Percentiles rank a stretch among this genome's conserved stretches.
Evolutionary conservation across 2,329 filamentous ascomycete genomes (phyloP).

Genomic region (Beauveria sp.): DNA sequence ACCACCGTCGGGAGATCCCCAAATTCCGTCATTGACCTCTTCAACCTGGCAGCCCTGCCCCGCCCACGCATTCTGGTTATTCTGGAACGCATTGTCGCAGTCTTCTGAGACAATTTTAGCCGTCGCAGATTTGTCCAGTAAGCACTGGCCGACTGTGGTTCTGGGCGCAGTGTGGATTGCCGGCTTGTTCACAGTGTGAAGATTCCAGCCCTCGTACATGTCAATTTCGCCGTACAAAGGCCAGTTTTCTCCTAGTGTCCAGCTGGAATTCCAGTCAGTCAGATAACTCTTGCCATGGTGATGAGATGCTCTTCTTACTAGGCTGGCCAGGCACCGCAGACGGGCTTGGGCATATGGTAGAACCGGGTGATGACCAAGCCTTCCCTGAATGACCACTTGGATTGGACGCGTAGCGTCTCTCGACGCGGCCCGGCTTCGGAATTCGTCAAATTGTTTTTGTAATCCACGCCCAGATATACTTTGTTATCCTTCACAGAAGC

Average conservation of each 20-base stretch:
- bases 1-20: slow-evolving; percentile 1
- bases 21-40: not conserved
- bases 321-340: slow-evolving; percentile 63
- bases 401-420: slow-evolving; percentile 53
- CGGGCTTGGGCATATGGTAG: slow-evolving; percentile 53
- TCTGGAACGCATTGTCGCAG: no score
- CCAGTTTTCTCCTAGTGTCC: slow-evolving; percentile 43
- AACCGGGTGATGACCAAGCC: slow-evolving; percentile 61
- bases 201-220: slow-evolving; percentile 57
- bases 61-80: fast-evolving
- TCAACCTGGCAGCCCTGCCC: not conserved
- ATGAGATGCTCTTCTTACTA: slow-evolving; percentile 30
- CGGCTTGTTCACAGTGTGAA: slow-evolving; percentile 41
- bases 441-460: not conserved
- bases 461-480: slow-evolving; percentile 27
- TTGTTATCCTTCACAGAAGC: slow-evolving; percentile 20
- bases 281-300: not conserved
- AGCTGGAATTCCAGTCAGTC: slow-evolving; percentile 18
- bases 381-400: slow-evolving; percentile 49
- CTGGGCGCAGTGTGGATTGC: slow-evolving; percentile 21
- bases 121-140: slow-evolving; percentile 11
- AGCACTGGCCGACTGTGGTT: slow-evolving; percentile 19
- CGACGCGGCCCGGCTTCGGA: no score
- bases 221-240: slow-evolving; percentile 46
- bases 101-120: no score